Evolutionary conservation across 495 filamentous ascomycete genomes (phyloP).

Genomic region (Xylaria palmicola): DNA sequence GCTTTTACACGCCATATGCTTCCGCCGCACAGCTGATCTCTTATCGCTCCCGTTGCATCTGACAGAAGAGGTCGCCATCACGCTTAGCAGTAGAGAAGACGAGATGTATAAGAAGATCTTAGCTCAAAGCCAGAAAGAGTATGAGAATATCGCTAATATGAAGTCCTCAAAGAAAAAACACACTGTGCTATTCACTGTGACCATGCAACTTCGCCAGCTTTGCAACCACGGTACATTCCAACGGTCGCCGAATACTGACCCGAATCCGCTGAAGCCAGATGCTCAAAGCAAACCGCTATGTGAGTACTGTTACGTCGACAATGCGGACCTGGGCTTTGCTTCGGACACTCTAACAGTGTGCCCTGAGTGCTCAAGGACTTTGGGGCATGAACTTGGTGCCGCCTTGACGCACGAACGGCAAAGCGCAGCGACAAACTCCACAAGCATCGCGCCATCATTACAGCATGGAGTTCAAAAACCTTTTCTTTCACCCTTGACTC

Average conservation of each 20-base stretch:
- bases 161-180: neutral
- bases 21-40: neutral
- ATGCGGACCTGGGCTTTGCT: neutral
- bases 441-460: no score
- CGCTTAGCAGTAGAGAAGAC: neutral
- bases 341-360: neutral
- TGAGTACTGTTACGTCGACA: neutral
- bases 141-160: neutral
- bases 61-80: neutral
- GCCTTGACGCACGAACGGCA: no score
- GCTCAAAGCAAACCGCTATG: neutral
- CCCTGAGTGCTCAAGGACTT: neutral
- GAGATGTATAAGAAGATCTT: neutral
- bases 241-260: neutral
- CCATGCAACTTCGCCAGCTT: conserved; percentile 30
- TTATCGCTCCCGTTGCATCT: neutral
- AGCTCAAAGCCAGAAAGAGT: neutral
- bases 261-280: neutral
- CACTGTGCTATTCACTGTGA: neutral
- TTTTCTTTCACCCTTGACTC: no score
- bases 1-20: neutral
- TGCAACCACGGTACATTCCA: conserved; percentile 45
- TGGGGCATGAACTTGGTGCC: neutral
- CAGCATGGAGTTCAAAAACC: no score
- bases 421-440: no score